These are phyloP conservation scores for Lipomyces anomalus DNA, from an alignment of 805 yeast genomes.

Conservation along the genomic window DNA sequence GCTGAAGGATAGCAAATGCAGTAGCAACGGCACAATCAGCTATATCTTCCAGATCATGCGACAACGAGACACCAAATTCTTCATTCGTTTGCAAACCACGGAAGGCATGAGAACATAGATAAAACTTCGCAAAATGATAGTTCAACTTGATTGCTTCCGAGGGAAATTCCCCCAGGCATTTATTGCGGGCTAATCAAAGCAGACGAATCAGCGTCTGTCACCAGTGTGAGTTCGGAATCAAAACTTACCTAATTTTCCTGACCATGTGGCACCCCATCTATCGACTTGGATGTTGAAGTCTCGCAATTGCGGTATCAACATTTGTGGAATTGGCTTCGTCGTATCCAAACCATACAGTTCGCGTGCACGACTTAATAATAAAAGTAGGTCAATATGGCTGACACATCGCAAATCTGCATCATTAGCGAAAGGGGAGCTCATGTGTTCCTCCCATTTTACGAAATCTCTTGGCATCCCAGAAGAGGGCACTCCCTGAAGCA, in stretches of 20 bases:
- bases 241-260: conserved; percentile 8
- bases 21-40: conserved; percentile 13
- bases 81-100: conserved; percentile 7
- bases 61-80: conserved; percentile 1
- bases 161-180: conserved; percentile 12
- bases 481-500: conserved; percentile 15
- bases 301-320: conserved; percentile 9
- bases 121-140: conserved; percentile 14
- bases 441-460: conserved; percentile 16
- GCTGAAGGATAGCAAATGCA: conserved; percentile 11
- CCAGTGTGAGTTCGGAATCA: too few relatives aligned
- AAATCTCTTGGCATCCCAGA: conserved; percentile 10
- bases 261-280: conserved; percentile 19
- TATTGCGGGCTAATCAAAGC: conserved; percentile 13
- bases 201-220: too few relatives aligned
- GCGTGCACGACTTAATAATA: conserved; percentile 12
- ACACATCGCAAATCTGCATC: conserved; percentile 11
- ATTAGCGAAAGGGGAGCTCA: conserved; percentile 9
- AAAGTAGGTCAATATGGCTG: conserved; percentile 14
- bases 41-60: conserved; percentile 10
- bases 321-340: conserved; percentile 7
- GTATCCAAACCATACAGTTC: conserved; percentile 15
- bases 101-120: conserved; percentile 16
- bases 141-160: conserved; percentile 16
- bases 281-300: conserved; percentile 13